These are phyloP conservation scores for Diaporthe sp. DNA, from an alignment of 2,329 filamentous ascomycete species.

Conservation along the genomic window DNA sequence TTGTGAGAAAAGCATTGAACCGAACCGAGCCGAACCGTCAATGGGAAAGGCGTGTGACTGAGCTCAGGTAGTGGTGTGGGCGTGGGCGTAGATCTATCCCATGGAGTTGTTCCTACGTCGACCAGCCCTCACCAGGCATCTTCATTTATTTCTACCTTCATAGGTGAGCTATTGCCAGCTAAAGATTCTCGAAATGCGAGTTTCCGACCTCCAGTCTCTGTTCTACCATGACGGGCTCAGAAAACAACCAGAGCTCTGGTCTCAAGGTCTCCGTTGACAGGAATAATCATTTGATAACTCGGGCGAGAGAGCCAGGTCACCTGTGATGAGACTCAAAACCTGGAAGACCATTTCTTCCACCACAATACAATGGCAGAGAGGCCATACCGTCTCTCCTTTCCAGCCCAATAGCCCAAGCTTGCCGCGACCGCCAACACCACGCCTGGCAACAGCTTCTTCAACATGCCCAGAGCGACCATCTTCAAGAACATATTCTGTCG, in stretches of 20 bases:
- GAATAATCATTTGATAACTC: neutral
- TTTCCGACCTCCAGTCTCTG: neutral
- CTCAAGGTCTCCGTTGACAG: no score
- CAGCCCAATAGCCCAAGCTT: neutral
- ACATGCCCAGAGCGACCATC: slow-evolving; percentile 6
- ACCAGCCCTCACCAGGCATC: neutral
- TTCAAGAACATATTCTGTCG: slow-evolving; percentile 15
- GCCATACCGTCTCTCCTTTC: neutral
- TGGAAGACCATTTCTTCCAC: neutral
- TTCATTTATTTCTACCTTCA: neutral
- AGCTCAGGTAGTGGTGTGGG: neutral
- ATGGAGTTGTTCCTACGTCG: neutral
- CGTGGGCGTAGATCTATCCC: no score
- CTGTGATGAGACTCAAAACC: neutral
- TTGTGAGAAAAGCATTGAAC: neutral
- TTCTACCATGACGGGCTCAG: no score
- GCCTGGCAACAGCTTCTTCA: neutral
- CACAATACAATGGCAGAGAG: neutral
- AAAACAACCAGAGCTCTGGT: neutral
- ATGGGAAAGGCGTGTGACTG: neutral
- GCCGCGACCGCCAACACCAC: neutral
- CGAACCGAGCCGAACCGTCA: neutral
- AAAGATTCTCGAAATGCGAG: neutral
- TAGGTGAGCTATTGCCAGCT: neutral
- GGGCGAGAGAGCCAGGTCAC: neutral